Evolutionary conservation across 768 basidiomycete genomes (phyloP).

Genomic region (Amanita thiersii): DNA sequence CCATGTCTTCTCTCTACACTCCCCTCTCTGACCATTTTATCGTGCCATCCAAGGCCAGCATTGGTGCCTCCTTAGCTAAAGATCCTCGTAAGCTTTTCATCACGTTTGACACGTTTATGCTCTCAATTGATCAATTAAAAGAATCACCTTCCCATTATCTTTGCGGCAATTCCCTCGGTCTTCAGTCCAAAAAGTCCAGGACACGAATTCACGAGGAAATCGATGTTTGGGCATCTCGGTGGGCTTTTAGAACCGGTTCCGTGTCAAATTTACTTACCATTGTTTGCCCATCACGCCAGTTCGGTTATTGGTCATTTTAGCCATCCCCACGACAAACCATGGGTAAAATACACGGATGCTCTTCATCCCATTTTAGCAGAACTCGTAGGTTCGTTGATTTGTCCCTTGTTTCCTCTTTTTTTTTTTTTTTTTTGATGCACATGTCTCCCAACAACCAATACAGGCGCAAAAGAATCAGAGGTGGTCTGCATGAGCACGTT

Average conservation of each 20-base stretch:
- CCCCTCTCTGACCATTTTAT: slow-evolving; percentile 31
- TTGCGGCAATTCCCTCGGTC: slow-evolving; percentile 92
- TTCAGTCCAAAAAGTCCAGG: slow-evolving; percentile 67
- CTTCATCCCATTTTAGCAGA: slow-evolving; percentile 71
- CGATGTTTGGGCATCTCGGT: slow-evolving; percentile 73
- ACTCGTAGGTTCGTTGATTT: slow-evolving; percentile 69
- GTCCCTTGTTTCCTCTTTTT: not conserved
- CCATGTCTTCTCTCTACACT: not conserved
- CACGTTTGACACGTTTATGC: slow-evolving; percentile 2
- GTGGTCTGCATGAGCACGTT: slow-evolving; percentile 94
- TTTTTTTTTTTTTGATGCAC: not conserved
- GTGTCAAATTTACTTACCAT: slow-evolving; percentile 11
- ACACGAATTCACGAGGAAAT: slow-evolving; percentile 77
- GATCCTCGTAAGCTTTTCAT: slow-evolving; percentile 28
- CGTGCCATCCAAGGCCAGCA: slow-evolving; percentile 44
- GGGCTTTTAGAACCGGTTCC: slow-evolving; percentile 20
- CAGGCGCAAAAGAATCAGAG: slow-evolving; percentile 78
- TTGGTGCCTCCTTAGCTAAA: slow-evolving; percentile 31
- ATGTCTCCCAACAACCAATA: slow-evolving; percentile 27
- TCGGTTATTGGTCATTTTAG: slow-evolving; percentile 85
- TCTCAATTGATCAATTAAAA: slow-evolving; percentile 24
- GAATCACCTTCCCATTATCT: slow-evolving; percentile 72
- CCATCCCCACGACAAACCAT: slow-evolving; percentile 79
- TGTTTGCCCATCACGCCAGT: slow-evolving; percentile 31
- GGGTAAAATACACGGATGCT: slow-evolving; percentile 71